These are phyloP conservation scores for Phytophthora fragariae DNA, from an alignment of 352 stramenopile genomes.

Conservation along the genomic window DNA sequence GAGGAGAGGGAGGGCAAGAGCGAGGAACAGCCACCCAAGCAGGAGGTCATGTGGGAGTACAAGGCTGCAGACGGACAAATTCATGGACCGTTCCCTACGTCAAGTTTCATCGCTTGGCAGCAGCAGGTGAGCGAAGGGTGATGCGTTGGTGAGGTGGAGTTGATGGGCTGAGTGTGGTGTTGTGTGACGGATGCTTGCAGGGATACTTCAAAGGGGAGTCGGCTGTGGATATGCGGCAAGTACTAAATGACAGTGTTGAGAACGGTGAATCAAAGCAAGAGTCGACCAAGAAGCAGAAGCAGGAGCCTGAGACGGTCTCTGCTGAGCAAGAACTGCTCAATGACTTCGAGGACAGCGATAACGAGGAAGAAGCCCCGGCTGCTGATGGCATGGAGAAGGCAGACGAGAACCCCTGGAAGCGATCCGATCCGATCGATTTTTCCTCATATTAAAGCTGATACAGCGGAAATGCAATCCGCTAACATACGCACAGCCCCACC, in stretches of 20 bases:
- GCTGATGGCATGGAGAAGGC: constrained; percentile 21
- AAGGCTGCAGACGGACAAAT: constrained; percentile 74
- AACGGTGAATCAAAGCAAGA: constrained; percentile 10
- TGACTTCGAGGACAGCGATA: constrained; percentile 87
- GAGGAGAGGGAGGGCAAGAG: constrained; percentile 52
- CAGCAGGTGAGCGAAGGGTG: constrained; percentile 52
- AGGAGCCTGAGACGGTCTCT: constrained; percentile 50
- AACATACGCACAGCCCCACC: constrained; percentile 1
- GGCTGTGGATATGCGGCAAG: constrained; percentile 77
- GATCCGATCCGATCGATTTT: constrained; percentile 83
- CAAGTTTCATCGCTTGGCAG: constrained; percentile 79
- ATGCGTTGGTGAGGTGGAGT: background rate
- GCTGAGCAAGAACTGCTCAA: constrained; percentile 84
- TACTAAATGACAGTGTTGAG: constrained; percentile 11
- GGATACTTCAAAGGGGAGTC: constrained; percentile 82
- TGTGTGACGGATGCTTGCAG: constrained; percentile 29
- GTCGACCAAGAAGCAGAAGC: constrained; percentile 34
- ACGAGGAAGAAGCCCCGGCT: constrained; percentile 47
- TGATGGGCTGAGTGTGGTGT: background rate
- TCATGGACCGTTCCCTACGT: constrained; percentile 78
- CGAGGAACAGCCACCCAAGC: constrained; percentile 45
- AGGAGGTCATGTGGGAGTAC: constrained; percentile 84
- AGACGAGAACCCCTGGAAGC: constrained; percentile 57
- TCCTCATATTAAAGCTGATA: constrained; percentile 51
- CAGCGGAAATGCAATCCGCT: constrained; percentile 26